phyloP scores from a whole-genome alignment of 2,329 filamentous ascomycete genomes.

The Fusarium newnesense region DNA sequence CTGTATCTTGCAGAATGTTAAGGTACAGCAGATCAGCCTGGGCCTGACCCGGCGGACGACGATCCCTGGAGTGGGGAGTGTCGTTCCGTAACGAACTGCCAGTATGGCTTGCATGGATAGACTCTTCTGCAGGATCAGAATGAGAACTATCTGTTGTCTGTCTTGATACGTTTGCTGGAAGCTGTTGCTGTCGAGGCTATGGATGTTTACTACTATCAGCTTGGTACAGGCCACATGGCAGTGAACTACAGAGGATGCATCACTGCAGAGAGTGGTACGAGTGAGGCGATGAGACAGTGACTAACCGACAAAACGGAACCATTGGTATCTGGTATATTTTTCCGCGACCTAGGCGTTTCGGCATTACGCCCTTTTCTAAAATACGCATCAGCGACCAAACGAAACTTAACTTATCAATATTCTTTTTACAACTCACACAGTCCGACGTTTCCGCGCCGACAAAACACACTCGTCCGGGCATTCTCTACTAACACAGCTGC shows the following conservation, averaged over 20 bases:
- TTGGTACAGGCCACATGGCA: not conserved
- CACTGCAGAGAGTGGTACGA: not conserved
- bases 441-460: slow-evolving; percentile 25
- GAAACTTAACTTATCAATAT: not conserved
- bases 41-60: not conserved
- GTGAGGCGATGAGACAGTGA: not conserved
- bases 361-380: not conserved
- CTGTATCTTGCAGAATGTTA: slow-evolving; percentile 28
- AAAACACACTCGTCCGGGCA: slow-evolving; percentile 8
- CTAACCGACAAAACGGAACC: not conserved
- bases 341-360: not conserved
- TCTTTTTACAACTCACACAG: not conserved
- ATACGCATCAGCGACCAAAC: fast-evolving
- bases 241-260: not conserved
- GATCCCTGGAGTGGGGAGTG: not conserved
- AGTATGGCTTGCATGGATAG: not conserved
- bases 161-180: not conserved
- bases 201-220: not conserved
- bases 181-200: not conserved
- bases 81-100: not conserved
- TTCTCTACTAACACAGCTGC: slow-evolving; percentile 24
- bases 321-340: no score
- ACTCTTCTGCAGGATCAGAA: not conserved
- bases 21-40: slow-evolving; percentile 23
- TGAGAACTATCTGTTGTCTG: not conserved